Conservation (phyloP, 768 basidiomycete species). For the Collybia nuda region DNA sequence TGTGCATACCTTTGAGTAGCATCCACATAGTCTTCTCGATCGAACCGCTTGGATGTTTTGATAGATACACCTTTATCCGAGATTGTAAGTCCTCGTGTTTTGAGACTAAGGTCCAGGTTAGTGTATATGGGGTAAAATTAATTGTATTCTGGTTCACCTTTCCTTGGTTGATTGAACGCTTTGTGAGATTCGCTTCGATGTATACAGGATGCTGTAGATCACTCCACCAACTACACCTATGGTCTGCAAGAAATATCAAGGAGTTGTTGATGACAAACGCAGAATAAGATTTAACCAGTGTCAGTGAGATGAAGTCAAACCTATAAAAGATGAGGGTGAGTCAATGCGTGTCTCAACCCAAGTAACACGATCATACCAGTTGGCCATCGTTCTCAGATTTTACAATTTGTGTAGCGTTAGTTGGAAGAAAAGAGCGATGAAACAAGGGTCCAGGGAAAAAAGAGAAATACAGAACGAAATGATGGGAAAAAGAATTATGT, state of each 20-base stretch:
- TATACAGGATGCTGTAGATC: constrained; percentile 40
- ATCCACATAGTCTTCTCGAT: constrained; percentile 66
- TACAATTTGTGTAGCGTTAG: no score
- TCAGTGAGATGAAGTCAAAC: constrained; percentile 1
- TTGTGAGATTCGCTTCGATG: constrained; percentile 36
- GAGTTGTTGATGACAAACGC: neutral
- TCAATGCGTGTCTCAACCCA: neutral
- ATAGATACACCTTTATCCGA: constrained; percentile 63
- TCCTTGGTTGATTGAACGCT: constrained; percentile 51
- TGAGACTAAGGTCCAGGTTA: constrained; percentile 39
- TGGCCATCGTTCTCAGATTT: neutral
- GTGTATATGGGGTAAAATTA: neutral
- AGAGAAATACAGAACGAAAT: no score
- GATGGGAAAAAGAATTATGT: no score
- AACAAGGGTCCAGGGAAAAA: no score
- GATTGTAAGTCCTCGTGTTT: constrained; percentile 54
- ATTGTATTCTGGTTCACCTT: constrained; percentile 42
- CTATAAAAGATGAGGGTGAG: neutral
- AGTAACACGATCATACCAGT: neutral
- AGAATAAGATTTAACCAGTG: neutral
- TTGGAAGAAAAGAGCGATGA: no score
- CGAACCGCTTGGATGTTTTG: constrained; percentile 59
- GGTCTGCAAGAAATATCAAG: constrained; percentile 34
- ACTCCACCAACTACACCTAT: constrained; percentile 44
- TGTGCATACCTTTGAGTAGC: constrained; percentile 65